Percentiles rank a stretch among this genome's conserved stretches.
phyloP scores from a whole-genome alignment of 2,329 filamentous ascomycete species.

The Stylonectria norvegica region DNA sequence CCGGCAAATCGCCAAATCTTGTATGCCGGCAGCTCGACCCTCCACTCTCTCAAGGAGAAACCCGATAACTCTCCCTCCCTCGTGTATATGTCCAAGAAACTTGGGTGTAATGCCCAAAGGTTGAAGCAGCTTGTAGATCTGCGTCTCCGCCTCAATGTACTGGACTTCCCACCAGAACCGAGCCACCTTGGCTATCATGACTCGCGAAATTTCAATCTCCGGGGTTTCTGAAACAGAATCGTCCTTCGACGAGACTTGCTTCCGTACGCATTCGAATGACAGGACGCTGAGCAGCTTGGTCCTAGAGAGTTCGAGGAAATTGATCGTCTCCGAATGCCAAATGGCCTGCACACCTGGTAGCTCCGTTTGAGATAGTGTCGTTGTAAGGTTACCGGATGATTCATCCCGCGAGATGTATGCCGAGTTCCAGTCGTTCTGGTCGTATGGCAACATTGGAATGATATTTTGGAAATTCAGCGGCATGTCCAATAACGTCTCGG shows the following conservation, averaged over 20 bases:
- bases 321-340: slow-evolving; percentile 3
- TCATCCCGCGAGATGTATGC: slow-evolving; percentile 5
- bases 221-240: too few species aligned
- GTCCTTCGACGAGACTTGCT: neutral
- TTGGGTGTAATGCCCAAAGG: slow-evolving; percentile 1
- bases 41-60: slow-evolving; percentile 2
- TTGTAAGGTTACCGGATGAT: neutral
- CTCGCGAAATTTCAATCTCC: too few species aligned
- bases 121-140: neutral
- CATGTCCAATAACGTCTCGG: slow-evolving; percentile 6
- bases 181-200: slow-evolving; percentile 3
- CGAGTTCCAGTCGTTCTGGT: slow-evolving; percentile 1
- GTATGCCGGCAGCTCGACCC: neutral
- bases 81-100: slow-evolving; percentile 5
- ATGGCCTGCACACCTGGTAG: slow-evolving; percentile 1
- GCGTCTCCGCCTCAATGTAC: slow-evolving; percentile 4
- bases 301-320: slow-evolving; percentile 4
- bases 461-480: slow-evolving; percentile 5
- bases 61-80: slow-evolving; percentile 2
- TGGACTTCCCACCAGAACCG: slow-evolving; percentile 4
- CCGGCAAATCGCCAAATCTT: neutral
- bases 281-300: neutral
- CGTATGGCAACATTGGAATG: slow-evolving; percentile 2
- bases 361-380: neutral
- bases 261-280: neutral